phyloP scores from a whole-genome alignment of 73 alveolate species.

The Urostyla sp. region DNA sequence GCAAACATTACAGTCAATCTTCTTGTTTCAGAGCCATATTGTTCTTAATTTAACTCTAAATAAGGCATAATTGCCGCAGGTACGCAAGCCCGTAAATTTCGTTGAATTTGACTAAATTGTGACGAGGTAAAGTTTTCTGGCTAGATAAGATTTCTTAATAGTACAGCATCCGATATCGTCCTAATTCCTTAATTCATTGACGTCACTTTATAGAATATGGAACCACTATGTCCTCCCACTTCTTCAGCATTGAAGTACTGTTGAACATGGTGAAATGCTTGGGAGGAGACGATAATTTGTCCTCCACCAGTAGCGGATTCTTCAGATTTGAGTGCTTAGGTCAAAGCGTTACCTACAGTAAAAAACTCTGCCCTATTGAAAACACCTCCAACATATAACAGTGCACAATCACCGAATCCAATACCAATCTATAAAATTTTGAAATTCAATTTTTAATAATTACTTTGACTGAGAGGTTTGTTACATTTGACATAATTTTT shows the following conservation, averaged over 20 bases:
- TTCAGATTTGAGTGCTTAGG: conserved; percentile 94
- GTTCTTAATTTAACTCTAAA: conserved; percentile 87
- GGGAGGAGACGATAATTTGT: conserved; percentile 86
- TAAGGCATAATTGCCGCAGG: conserved; percentile 96
- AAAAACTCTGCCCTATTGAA: conserved; percentile 96
- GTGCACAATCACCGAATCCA: conserved; percentile 95
- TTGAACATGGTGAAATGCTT: conserved; percentile 79
- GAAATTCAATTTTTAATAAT: not conserved
- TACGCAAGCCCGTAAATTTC: conserved; percentile 81
- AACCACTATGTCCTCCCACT: conserved; percentile 44
- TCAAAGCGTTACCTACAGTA: conserved; percentile 94
- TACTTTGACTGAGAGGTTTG: conserved; percentile 65
- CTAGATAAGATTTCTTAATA: conserved; percentile 77
- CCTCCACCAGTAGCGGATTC: conserved; percentile 95
- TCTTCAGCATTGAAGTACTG: conserved; percentile 76
- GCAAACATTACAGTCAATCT: conserved; percentile 90
- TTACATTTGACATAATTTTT: conserved; percentile 85
- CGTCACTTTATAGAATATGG: conserved; percentile 55
- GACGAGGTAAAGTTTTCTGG: conserved; percentile 79
- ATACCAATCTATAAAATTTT: conserved; percentile 71
- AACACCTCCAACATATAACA: conserved; percentile 96
- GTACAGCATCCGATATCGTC: conserved; percentile 93
- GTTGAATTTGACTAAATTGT: conserved; percentile 69
- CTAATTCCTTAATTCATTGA: conserved; percentile 73
- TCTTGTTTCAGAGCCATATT: conserved; percentile 93